Evolutionary conservation across 2,329 filamentous ascomycete genomes (phyloP).

Genomic region (Calcarisporium arbuscula): DNA sequence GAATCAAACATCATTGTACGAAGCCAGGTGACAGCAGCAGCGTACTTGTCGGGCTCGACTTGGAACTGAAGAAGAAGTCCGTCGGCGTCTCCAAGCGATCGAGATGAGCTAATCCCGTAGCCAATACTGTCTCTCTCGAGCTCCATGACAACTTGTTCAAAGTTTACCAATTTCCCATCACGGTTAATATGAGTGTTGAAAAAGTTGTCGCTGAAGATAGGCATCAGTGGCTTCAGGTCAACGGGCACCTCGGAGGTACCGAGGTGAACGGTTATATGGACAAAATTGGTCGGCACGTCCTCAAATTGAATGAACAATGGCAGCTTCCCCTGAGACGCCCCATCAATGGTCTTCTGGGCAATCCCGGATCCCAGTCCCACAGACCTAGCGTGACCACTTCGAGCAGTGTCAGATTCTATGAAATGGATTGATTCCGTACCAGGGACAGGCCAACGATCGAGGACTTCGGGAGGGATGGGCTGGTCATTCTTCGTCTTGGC

Average conservation of each 20-base stretch:
- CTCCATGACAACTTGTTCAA: conserved; percentile 87
- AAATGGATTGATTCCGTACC: conserved; percentile 90
- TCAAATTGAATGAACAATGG: conserved; percentile 96
- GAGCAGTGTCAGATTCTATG: conserved; percentile 78
- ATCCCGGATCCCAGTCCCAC: conserved; percentile 61
- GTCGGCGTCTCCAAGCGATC: conserved; percentile 69
- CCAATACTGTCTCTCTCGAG: conserved; percentile 87
- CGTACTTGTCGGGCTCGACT: conserved; percentile 83
- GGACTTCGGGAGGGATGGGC: conserved; percentile 74
- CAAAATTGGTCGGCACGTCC: conserved; percentile 87
- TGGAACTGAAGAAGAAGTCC: conserved; percentile 77
- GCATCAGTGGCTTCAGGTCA: conserved; percentile 77
- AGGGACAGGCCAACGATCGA: conserved; percentile 77
- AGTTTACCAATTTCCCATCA: conserved; percentile 70
- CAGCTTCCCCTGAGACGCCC: conserved; percentile 50
- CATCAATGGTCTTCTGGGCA: conserved; percentile 71
- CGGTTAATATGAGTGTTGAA: conserved; percentile 84
- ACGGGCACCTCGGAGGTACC: conserved; percentile 72
- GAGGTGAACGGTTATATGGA: conserved; percentile 74
- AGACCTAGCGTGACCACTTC: conserved; percentile 69
- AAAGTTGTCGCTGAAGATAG: conserved; percentile 84
- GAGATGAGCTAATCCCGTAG: conserved; percentile 66
- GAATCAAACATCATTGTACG: conserved; percentile 82
- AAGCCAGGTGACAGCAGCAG: conserved; percentile 75
- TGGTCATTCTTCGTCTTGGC: conserved; percentile 86